phyloP scores from a whole-genome alignment of 306 rosid genomes.

The Casuarina glauca region DNA sequence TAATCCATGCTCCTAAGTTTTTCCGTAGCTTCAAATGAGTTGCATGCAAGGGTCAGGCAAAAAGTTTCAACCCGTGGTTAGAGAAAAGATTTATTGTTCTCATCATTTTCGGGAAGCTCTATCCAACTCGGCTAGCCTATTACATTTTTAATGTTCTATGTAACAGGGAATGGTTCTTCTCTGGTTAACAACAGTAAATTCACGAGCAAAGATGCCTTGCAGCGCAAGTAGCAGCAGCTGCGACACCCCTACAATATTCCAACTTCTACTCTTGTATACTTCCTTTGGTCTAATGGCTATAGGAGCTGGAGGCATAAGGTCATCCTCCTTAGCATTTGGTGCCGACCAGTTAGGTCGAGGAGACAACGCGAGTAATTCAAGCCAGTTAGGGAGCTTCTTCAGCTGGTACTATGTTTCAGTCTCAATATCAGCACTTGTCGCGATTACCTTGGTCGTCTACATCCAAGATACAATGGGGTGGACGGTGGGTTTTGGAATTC shows the following conservation, averaged over 20 bases:
- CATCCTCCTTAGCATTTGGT: conserved; percentile 30
- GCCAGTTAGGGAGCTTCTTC: conserved; percentile 10
- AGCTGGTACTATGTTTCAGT: conserved; percentile 6
- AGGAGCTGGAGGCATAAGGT: conserved; percentile 31
- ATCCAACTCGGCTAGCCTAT: no score
- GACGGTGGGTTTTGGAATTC: conserved; percentile 38
- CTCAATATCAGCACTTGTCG: neutral
- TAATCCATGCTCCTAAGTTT: no score
- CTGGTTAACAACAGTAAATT: no score
- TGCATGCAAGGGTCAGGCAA: no score
- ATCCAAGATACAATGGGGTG: conserved; percentile 35
- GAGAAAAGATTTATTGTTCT: no score
- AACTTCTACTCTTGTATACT: conserved; percentile 9
- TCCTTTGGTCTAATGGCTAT: conserved; percentile 28
- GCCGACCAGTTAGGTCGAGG: conserved; percentile 21
- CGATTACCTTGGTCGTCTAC: conserved; percentile 20
- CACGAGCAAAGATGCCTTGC: conserved; percentile 19
- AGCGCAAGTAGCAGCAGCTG: neutral
- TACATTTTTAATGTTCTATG: no score
- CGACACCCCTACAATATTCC: conserved; percentile 1
- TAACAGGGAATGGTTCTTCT: no score
- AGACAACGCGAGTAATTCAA: conserved; percentile 3
- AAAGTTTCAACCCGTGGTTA: no score
- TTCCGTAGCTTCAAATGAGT: no score
- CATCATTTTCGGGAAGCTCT: no score